Conservation (phyloP, 139 green algal species). For the Desmodesmus armatus region DNA sequence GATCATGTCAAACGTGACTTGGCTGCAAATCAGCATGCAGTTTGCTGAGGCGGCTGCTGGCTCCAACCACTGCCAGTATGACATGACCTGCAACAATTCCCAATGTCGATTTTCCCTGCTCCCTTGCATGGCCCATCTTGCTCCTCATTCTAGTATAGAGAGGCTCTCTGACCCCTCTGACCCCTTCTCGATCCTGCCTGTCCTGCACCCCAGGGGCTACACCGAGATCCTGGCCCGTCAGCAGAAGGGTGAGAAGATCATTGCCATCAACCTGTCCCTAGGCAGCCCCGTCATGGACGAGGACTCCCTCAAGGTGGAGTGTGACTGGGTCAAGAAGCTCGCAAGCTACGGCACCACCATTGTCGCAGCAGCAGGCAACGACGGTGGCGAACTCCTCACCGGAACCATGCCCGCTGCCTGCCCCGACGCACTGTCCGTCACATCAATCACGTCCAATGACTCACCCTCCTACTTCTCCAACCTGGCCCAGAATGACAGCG, state of each 20-base stretch:
- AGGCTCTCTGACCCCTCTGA: too few species aligned
- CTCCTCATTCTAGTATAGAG: too few species aligned
- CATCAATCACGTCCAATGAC: neutral
- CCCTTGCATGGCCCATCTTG: too few species aligned
- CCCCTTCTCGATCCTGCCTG: too few species aligned
- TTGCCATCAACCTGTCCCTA: conserved; percentile 25
- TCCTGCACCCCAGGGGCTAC: neutral
- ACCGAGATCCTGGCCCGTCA: conserved; percentile 14
- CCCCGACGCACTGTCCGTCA: conserved; percentile 4
- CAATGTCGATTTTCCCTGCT: too few species aligned
- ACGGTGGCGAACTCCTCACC: neutral
- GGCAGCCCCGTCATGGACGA: neutral
- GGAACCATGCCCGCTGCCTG: conserved; percentile 19
- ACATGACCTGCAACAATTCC: too few species aligned
- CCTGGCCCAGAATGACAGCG: neutral
- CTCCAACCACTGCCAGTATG: too few species aligned
- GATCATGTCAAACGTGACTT: too few species aligned
- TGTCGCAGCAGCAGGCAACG: conserved; percentile 27
- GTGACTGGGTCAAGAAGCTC: neutral
- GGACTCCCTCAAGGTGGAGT: neutral
- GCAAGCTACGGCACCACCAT: conserved; percentile 11
- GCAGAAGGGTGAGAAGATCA: conserved; percentile 36
- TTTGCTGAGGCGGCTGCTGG: too few species aligned
- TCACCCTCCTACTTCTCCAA: conserved; percentile 20
- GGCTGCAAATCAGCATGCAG: too few species aligned